phyloP scores from a whole-genome alignment of 2,329 filamentous ascomycete genomes.

The Apiospora koreana region DNA sequence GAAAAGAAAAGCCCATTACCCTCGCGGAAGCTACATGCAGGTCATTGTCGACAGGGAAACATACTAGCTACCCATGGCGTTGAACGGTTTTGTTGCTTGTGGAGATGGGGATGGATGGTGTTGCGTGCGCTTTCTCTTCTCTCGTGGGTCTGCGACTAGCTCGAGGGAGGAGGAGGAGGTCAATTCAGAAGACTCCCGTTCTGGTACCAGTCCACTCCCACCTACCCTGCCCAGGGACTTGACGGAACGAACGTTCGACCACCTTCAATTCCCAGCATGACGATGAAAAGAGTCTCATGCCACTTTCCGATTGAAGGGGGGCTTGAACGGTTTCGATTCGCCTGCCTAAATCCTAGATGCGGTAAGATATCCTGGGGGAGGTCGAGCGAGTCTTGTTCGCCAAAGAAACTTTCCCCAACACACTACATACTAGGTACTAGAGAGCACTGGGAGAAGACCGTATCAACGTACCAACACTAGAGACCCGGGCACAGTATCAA shows the following conservation, averaged over 20 bases:
- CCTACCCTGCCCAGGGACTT: background rate
- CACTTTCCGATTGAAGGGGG: background rate
- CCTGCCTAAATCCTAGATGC: background rate
- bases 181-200: background rate
- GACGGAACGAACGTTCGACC: background rate
- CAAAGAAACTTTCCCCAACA: background rate
- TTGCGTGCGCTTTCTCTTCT: background rate
- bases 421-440: background rate
- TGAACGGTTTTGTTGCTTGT: conserved; percentile 2
- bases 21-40: background rate
- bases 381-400: conserved; percentile 2
- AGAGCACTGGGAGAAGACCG: background rate
- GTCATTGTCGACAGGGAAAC: background rate
- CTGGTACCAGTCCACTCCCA: background rate
- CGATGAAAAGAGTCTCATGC: background rate
- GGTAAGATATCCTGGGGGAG: background rate
- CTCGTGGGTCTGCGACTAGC: conserved; percentile 1
- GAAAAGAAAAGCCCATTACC: background rate
- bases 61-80: background rate
- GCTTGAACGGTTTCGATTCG: background rate
- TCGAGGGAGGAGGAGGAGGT: background rate
- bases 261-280: background rate
- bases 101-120: conserved; percentile 1
- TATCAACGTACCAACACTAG: background rate
- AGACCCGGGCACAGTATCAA: background rate